Base-by-base conservation (phyloP, 345 rosid species). In the Rhizophora apiculata region DNA sequence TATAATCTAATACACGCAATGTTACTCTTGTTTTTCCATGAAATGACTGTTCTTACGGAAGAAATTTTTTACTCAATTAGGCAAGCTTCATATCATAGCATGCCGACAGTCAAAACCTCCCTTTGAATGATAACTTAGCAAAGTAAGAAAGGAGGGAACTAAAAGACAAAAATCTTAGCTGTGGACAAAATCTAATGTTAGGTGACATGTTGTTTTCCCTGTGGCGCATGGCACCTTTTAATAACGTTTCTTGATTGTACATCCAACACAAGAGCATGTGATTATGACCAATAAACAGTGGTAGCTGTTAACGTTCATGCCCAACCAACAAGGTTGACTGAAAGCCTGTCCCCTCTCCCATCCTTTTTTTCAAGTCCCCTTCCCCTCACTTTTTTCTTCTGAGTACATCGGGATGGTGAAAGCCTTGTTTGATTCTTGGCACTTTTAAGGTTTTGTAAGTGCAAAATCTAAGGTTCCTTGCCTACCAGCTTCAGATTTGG, bases 181-280 rank as follows among this genome's bases (percentile, higher is more conserved):
- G 58, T 9, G 62, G 77, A 76, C 81, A 74, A 65, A 71, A 65
- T 32, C 66, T 27, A 37, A 66, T 76, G 82, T 74, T 76, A 65
- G 79, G 83, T 69, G 77, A 60, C 70, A 54, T 54, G 57, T n/a
- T 16, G 62, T 46, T 73, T 64, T 73, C 37, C 64, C 36, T 49
- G 67, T 3, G 70, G 62, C 61, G 74, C 69, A 78, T 72, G 82
- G 65, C 71, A 36, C 48, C 66, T 64, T 62, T 51, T 46, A 20
- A 62, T 39, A 26, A 15, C 69, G 18, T 21, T 59, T 36, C 24
- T 63, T 68, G 46, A 64, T 68, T 43, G 31, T 57, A 63, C 79
- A 3, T 43, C 74, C 24, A 34, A 60, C 24, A 36, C 6, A 21
- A 9, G 36, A 34, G 48, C 65, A 27, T 53, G 32, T 67, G 22